These are phyloP conservation scores for Pseudogymnoascus sp. DNA, from an alignment of 2,329 filamentous ascomycete species.

Conservation along the genomic window DNA sequence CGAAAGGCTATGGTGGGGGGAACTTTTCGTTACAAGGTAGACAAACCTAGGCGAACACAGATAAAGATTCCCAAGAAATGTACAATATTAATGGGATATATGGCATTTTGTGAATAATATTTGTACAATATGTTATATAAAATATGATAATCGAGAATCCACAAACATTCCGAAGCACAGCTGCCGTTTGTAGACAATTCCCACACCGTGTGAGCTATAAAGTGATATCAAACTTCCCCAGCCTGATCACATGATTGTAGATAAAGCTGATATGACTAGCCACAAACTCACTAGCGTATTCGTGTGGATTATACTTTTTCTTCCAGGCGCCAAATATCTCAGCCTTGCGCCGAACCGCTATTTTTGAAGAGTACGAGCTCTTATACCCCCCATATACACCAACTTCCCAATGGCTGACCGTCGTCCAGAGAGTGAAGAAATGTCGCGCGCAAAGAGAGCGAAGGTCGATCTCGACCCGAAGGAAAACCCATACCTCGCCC, in stretches of 20 bases:
- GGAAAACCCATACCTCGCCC: constrained; percentile 83
- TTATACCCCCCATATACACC: constrained; percentile 4
- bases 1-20: constrained; percentile 6
- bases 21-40: constrained; percentile 8
- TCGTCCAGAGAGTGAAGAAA: constrained; percentile 44
- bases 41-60: constrained; percentile 7
- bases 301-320: constrained; percentile 6
- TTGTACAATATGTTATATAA: background rate
- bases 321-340: constrained; percentile 9
- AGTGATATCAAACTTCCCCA: constrained; percentile 1
- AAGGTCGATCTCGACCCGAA: constrained; percentile 42
- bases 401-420: constrained; percentile 44
- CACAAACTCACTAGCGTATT: background rate
- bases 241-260: background rate
- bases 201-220: background rate
- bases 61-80: background rate
- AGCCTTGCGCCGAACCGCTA: constrained; percentile 4
- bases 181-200: background rate
- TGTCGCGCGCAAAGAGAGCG: constrained; percentile 39
- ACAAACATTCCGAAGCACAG: background rate
- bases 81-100: background rate
- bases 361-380: constrained; percentile 9
- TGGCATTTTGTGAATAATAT: background rate
- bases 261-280: background rate
- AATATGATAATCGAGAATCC: constrained; percentile 1